Percentiles rank a stretch among this genome's conserved stretches.
Conservation (phyloP, 1,284 basidiomycete genomes). For the Ceratobasidium sp. region DNA sequence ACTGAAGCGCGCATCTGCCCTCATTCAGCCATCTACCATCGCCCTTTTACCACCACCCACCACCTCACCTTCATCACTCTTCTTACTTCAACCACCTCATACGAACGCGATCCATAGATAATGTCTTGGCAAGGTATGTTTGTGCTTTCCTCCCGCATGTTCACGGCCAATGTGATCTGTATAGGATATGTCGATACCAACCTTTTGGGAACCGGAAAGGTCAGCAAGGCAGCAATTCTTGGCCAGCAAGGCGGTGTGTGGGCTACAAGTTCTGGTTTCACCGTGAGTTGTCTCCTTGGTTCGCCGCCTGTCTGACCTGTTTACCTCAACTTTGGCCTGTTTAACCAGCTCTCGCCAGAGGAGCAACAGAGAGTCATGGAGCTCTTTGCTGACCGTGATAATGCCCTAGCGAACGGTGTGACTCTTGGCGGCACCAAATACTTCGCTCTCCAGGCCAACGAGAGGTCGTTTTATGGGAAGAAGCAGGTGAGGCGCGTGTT, state of each 20-base stretch:
- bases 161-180: conserved; percentile 25
- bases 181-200: conserved; percentile 90
- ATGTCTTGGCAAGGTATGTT: conserved; percentile 69
- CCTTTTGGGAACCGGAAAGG: conserved; percentile 82
- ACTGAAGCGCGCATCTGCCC: conserved; percentile 32
- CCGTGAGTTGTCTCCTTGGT: conserved; percentile 63
- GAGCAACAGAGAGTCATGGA: conserved; percentile 78
- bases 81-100: conserved; percentile 15
- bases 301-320: not conserved
- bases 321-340: not conserved
- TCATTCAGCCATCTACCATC: conserved; percentile 39
- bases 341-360: conserved; percentile 71
- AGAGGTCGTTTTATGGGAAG: conserved; percentile 82
- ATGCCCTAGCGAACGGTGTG: conserved; percentile 72
- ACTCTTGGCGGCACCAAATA: conserved; percentile 83
- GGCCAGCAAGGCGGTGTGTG: conserved; percentile 89
- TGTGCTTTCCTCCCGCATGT: not conserved
- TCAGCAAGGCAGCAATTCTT: conserved; percentile 85
- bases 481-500: conserved; percentile 70
- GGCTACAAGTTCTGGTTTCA: conserved; percentile 82
- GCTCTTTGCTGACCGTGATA: conserved; percentile 65
- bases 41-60: conserved; percentile 26
- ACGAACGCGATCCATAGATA: conserved; percentile 25
- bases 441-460: conserved; percentile 74
- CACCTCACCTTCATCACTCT: conserved; percentile 2